A percentile compares a stretch with the other conserved stretches of the same genome.
These are phyloP conservation scores for Cladobotryum protrusum DNA, from an alignment of 2,329 filamentous ascomycete genomes.

Conservation along the genomic window DNA sequence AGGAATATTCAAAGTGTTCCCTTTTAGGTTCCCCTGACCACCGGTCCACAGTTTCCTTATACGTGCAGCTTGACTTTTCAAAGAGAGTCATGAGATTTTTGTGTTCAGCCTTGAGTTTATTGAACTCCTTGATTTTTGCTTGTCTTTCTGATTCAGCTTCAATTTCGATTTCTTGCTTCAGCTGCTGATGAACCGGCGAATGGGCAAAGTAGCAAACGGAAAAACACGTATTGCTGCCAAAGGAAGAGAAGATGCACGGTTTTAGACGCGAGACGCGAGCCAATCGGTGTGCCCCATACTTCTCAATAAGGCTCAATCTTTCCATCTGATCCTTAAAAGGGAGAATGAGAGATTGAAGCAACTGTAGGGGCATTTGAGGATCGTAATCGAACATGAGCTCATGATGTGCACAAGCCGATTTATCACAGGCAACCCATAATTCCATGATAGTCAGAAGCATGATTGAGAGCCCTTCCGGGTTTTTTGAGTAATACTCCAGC, in stretches of 20 bases:
- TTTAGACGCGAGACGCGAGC: no score
- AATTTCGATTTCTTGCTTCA: background rate
- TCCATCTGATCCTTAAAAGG: background rate
- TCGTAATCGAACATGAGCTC: constrained; percentile 39
- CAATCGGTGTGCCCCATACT: no score
- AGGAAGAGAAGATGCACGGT: background rate
- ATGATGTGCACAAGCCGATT: constrained; percentile 30
- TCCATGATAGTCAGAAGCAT: constrained; percentile 51
- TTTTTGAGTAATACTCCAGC: constrained; percentile 24
- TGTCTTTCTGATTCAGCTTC: background rate
- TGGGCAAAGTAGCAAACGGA: constrained; percentile 41
- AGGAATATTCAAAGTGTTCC: background rate
- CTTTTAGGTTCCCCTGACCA: background rate
- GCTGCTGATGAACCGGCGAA: constrained; percentile 22
- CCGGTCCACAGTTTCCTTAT: background rate
- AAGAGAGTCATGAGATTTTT: no score
- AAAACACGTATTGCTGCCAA: constrained; percentile 34
- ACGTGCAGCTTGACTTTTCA: background rate
- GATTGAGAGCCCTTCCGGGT: constrained; percentile 41
- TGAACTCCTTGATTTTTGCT: background rate
- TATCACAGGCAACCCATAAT: constrained; percentile 53
- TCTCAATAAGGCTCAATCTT: no score
- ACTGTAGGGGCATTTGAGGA: constrained; percentile 31
- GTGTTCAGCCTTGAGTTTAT: background rate
- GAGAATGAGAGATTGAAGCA: constrained; percentile 31